Percentiles rank a stretch among this genome's conserved stretches.
Evolutionary conservation across 805 yeast species (phyloP).

Genomic region (Candida methanosorbosa): DNA sequence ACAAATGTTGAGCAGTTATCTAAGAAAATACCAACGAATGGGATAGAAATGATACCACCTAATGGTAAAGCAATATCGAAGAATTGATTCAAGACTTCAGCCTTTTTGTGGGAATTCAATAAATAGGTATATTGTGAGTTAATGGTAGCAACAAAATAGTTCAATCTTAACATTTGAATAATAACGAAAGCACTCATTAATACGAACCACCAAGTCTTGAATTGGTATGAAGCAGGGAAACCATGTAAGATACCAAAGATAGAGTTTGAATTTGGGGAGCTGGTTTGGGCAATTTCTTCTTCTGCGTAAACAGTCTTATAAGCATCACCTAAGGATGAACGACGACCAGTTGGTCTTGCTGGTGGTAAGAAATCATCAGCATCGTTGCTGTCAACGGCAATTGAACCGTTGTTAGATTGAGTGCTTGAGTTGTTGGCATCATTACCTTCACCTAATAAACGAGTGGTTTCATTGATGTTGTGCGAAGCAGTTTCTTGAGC

Average conservation of each 20-base stretch:
- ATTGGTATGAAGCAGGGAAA: slow-evolving; percentile 37
- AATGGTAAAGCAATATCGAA: slow-evolving; percentile 48
- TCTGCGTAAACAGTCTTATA: slow-evolving; percentile 43
- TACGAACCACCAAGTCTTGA: slow-evolving; percentile 43
- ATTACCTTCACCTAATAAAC: slow-evolving; percentile 20
- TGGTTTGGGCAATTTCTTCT: slow-evolving; percentile 33
- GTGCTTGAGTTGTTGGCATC: no score
- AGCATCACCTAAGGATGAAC: slow-evolving; percentile 51
- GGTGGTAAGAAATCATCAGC: slow-evolving; percentile 5
- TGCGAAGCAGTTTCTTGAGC: slow-evolving; percentile 15
- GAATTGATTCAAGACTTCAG: slow-evolving; percentile 33
- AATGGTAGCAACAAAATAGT: slow-evolving; percentile 51
- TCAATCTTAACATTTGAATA: slow-evolving; percentile 47
- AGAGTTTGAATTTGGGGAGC: slow-evolving; percentile 29
- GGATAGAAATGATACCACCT: slow-evolving; percentile 47
- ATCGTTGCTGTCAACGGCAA: slow-evolving; percentile 1
- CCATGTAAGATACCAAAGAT: slow-evolving; percentile 50
- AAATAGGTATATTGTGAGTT: slow-evolving; percentile 45
- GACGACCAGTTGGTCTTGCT: slow-evolving; percentile 22
- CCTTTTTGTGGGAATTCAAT: slow-evolving; percentile 28
- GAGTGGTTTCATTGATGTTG: slow-evolving; percentile 8
- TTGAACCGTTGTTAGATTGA: no score
- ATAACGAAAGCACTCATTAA: slow-evolving; percentile 43
- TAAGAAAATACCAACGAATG: slow-evolving; percentile 43
- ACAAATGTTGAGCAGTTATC: slow-evolving; percentile 39